Percentiles rank a stretch among this genome's conserved stretches.
Conservation (phyloP, 129 eudicot species). For the Ambrosia artemisiifolia region DNA sequence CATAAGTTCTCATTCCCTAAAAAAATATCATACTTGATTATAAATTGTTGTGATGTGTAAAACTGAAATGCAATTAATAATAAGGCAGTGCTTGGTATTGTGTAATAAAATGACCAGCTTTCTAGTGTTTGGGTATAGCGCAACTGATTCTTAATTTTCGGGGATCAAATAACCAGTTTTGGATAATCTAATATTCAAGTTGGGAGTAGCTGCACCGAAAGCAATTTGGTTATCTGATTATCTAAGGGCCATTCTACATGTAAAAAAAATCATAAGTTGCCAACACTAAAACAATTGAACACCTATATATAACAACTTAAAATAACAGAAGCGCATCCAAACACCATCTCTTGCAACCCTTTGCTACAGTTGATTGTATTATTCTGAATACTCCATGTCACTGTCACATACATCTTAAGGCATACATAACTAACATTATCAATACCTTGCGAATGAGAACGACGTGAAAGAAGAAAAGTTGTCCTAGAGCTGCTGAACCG, state of each 20-base stretch:
- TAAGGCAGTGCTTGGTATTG: background rate
- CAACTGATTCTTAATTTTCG: background rate
- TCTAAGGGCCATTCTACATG: background rate
- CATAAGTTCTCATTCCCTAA: constrained; percentile 95
- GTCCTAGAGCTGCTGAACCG: constrained; percentile 92
- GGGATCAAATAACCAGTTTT: background rate
- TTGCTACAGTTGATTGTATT: background rate
- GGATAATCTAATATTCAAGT: too few species aligned
- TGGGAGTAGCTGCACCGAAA: too few species aligned
- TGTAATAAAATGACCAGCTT: background rate
- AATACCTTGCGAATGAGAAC: constrained; percentile 91
- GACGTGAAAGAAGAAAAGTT: constrained; percentile 88
- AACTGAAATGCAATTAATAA: background rate
- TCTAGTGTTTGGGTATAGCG: background rate
- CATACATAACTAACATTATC: background rate
- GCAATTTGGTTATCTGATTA: background rate
- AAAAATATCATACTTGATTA: background rate
- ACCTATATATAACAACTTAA: too few species aligned
- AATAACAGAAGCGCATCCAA: background rate
- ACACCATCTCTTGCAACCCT: background rate
- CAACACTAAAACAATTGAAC: background rate
- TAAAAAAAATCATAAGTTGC: background rate
- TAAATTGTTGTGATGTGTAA: background rate
- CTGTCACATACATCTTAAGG: background rate
- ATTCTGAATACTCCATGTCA: background rate